Percentiles rank a stretch among this genome's conserved stretches.
Evolutionary conservation across 2,329 filamentous ascomycete genomes (phyloP).

Genomic region (Akanthomyces dipterigenus): DNA sequence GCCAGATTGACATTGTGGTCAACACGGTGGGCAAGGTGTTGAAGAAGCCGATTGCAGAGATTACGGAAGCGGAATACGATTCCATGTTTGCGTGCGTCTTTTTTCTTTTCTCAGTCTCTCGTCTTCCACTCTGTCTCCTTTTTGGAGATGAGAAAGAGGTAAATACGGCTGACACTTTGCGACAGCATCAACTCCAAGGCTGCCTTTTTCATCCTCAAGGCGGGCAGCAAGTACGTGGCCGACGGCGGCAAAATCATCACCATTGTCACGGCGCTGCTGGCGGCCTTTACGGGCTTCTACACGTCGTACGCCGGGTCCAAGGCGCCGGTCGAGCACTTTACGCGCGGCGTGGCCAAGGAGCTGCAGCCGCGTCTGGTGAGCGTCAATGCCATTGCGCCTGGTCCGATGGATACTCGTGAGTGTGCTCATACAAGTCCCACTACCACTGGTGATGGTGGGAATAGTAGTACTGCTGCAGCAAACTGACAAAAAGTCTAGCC

Average conservation of each 20-base stretch:
- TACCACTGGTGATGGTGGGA: too few relatives aligned
- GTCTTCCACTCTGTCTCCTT: not conserved
- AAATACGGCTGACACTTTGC: not conserved
- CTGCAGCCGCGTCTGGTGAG: slow-evolving; percentile 25
- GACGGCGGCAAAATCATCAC: slow-evolving; percentile 42
- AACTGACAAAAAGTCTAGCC: slow-evolving; percentile 18
- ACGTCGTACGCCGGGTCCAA: slow-evolving; percentile 39
- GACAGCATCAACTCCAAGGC: slow-evolving; percentile 36
- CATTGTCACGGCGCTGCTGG: slow-evolving; percentile 37
- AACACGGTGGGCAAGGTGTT: slow-evolving; percentile 44
- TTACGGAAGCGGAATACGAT: slow-evolving; percentile 39
- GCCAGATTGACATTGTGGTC: slow-evolving; percentile 41
- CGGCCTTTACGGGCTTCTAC: slow-evolving; percentile 39
- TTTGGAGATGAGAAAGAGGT: not conserved
- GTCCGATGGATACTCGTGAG: slow-evolving; percentile 35
- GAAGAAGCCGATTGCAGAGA: slow-evolving; percentile 38
- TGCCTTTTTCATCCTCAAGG: slow-evolving; percentile 39
- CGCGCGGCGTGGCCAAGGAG: slow-evolving; percentile 28
- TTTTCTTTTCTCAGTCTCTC: not conserved
- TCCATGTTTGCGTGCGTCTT: slow-evolving; percentile 38
- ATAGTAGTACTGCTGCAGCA: too few relatives aligned
- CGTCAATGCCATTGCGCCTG: slow-evolving; percentile 30
- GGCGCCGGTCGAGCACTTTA: slow-evolving; percentile 33
- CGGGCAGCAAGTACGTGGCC: slow-evolving; percentile 32
- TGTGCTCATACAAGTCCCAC: not conserved